Base-by-base conservation (phyloP, 257 asterid species). In the Forsythia viridissima region DNA sequence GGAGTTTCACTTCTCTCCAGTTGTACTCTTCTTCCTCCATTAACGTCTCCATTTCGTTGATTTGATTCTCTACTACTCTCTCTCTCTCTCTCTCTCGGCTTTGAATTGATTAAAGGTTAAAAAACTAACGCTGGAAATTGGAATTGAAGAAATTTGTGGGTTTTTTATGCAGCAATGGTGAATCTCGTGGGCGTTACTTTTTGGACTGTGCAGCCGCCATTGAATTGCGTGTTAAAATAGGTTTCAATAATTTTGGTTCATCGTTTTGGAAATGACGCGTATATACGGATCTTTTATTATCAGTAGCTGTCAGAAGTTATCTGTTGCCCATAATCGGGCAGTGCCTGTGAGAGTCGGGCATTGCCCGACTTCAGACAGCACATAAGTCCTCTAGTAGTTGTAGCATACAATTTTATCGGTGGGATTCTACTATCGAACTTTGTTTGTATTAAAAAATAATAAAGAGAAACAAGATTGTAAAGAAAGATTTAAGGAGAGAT, bases 21-120 rank as follows among this genome's bases (percentile, higher is more conserved):
- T 76, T 89, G 89, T 95, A 91, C 85, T 87, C 97, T 87, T 90
- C 96, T 0, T 90, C 93, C 77, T 93, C 99, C 91, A 57, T 87
- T 55, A 92, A 30, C 16, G 91, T 46, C 76, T 95, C 94, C 97
- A 95, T 94, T 67, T 44, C 70, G 70, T 24, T 21, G 36, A 63
- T 1, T 18, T 8, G 61, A 30, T 46, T 43, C 77, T 20, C 24
- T 18, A 30, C 5, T 7, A 1, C 18, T 6, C 18, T 16, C 3
- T n/a, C 8, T 24, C 24, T 6, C 30, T n/a, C 30, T 55, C 8
- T 16, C 8, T 55, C 1, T 46, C n/a, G 6, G n/a, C n/a, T 46
- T 3, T 46, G n/a, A 46, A 13, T 13, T 46, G 55, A 12, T 13
- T 46, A 12, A 46, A 12, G 13, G 8, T 16, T 55, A 16, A 55